Base-by-base conservation (phyloP, 2,329 filamentous ascomycete species). In the Corynespora cassiicola region DNA sequence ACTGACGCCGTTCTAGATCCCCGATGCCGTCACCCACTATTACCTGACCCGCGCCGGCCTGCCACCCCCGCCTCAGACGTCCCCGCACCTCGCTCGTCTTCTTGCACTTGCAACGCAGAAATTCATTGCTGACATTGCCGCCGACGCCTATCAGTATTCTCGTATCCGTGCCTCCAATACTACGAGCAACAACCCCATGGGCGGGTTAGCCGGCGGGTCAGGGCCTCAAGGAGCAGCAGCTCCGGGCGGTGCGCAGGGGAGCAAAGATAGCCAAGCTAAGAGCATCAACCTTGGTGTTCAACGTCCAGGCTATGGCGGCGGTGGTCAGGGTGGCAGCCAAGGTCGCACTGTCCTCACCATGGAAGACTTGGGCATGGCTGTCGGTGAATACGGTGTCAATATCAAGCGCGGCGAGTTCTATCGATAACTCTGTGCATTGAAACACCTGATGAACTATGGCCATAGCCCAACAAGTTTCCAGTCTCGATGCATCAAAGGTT, bases 331-430 rank as follows among this genome's bases (percentile, higher is more conserved):
- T 18, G 88, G 89, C 1, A 88, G 85, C 38, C 89, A 95, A 73
- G 95, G 95, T 50, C 80, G 90, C 49, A 96, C 94, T 12, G 92
- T 99, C 38, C 77, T 99, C 47, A 97, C 94, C 1, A 97, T 99
- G 94, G 94, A 99, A 72, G 94, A 99, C 68, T 70, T 99, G 58
- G 94, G 94, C 11, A 97, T 97, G 90, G 94, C 94, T 1, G 92
- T 97, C 19, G 88, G 88, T 20, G 94, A 99, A 76, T 99, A 97
- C 66, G 94, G 94, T 1, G 90, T 99, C 35, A 99, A 96, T 65
- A 88, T 97, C 36, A 97, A 96, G 82, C 81, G 94, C 50, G 91
- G 92, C 63, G 94, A 99, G 74, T 99, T 97, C 66, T 99, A 99
- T 69, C 81, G 91, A 58, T 96, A 67, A 75, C 24, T 28, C n/a